A percentile compares a stretch with the other conserved stretches of the same genome.
Conservation (phyloP, 768 basidiomycete species). For the Pilatotrama ljubarskyi region DNA sequence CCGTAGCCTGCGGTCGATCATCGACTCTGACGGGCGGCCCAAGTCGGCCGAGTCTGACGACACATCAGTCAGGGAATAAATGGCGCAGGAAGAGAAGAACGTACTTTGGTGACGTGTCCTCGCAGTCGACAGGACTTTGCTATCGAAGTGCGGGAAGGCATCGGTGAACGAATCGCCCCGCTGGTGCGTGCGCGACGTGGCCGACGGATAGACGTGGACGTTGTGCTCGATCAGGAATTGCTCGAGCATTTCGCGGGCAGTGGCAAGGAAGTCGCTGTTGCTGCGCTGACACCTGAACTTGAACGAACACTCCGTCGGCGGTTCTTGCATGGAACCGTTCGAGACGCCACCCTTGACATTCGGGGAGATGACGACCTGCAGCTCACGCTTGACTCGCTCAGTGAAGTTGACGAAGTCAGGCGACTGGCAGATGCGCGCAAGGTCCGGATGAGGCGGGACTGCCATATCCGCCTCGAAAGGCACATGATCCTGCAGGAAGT, state of each 20-base stretch:
- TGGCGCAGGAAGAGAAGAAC: constrained; percentile 15
- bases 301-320: constrained; percentile 80
- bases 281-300: constrained; percentile 95
- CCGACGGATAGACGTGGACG: constrained; percentile 78
- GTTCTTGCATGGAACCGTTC: constrained; percentile 56
- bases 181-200: constrained; percentile 77
- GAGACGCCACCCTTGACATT: constrained; percentile 60
- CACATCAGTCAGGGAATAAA: constrained; percentile 17
- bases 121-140: constrained; percentile 84
- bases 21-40: constrained; percentile 64
- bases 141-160: constrained; percentile 95
- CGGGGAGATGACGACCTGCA: constrained; percentile 87
- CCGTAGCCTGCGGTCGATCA: constrained; percentile 72
- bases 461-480: constrained; percentile 96
- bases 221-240: constrained; percentile 86
- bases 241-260: constrained; percentile 90
- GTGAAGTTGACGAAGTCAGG: constrained; percentile 85
- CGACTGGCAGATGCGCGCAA: constrained; percentile 71
- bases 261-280: constrained; percentile 89
- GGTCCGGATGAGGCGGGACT: constrained; percentile 80
- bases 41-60: constrained; percentile 74
- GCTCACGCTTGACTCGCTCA: constrained; percentile 90
- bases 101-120: constrained; percentile 61
- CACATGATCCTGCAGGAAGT: constrained; percentile 77
- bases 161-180: constrained; percentile 92